Base-by-base conservation (phyloP, 2,329 filamentous ascomycete genomes). In the Ceratocystis lukuohia region DNA sequence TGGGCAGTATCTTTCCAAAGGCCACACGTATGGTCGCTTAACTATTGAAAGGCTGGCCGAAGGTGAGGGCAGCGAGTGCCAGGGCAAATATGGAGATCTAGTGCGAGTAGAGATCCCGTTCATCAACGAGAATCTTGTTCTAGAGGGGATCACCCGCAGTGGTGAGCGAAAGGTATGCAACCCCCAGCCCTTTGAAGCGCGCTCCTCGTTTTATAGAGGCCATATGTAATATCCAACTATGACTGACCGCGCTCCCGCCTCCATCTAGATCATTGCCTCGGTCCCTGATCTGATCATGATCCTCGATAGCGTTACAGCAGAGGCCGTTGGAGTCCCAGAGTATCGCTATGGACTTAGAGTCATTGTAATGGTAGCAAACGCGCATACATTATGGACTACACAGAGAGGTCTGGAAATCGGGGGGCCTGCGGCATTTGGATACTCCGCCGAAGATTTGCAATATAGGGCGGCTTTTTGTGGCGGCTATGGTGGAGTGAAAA, bases 111-210 rank as follows among this genome's bases (percentile, higher is more conserved):
- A 75, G 65, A 80, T 83, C 45, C 80, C 81, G 0, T 83, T 83
- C 74, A 82, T 82, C 73, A 83, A 84, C 70, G 81, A 83, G 69
- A 83, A 82, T 69, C 79, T 82, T 46, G 78, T 77, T 57, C 80
- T 77, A 0, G 57, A 69, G 25, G 69, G 70, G 17, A 69, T 68
- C 2, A 68, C 57, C 3, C 69, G 67, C 0, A 66, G 66, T n/a
- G 71, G 70, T 0, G 67, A 68, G 10, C 69, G 71, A 41, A 69
- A 70, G 67, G 71, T 71, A 61, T 37, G 70, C 12, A 30, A 10
- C 7, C 57, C 44, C 10, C 5, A 30, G 5, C 48, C 20, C 48
- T 44, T 53, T 5, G n/a, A 25, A 12, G 48, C 20, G 8, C 48
- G 8, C 48, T 3, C 10, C 56, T 33, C 1, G 25, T 12, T 37